Evolutionary conservation across 306 rosid genomes (phyloP).

Genomic region (Coriaria nepalensis): DNA sequence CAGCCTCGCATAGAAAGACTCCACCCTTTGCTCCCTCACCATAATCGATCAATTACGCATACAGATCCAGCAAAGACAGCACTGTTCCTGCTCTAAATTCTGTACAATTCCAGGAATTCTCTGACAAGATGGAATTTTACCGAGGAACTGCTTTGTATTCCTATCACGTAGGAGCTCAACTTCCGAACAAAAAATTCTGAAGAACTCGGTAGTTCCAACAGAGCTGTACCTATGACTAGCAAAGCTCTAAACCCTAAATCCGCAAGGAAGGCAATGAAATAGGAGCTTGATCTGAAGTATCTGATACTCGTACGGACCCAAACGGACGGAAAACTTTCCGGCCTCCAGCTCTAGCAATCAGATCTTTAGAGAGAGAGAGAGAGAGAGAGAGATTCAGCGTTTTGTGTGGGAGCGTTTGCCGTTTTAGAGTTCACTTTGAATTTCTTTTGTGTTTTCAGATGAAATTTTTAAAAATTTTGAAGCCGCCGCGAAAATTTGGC

Average conservation of each 20-base stretch:
- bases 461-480: constrained; percentile 20
- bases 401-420: neutral
- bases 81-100: neutral
- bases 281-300: constrained; percentile 6
- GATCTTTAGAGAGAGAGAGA: constrained; percentile 1
- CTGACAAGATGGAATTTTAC: no score
- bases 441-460: constrained; percentile 11
- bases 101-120: neutral
- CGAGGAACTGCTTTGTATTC: no score
- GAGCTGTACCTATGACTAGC: neutral
- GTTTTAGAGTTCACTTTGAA: constrained; percentile 8
- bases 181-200: no score
- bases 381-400: constrained; percentile 4
- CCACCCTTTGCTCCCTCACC: constrained; percentile 64
- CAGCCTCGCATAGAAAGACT: constrained; percentile 55
- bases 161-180: no score
- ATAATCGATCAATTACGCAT: constrained; percentile 25
- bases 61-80: constrained; percentile 4
- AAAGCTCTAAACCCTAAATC: neutral
- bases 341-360: constrained; percentile 1
- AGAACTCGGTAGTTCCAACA: constrained; percentile 1
- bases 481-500: constrained; percentile 42
- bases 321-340: neutral
- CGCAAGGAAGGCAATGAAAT: neutral
- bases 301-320: constrained; percentile 12